Evolutionary conservation across 371 early-diverging fungal species (phyloP), one percentile per base, ranked within the genome.

Genomic region (Mucor irregularis): DNA sequence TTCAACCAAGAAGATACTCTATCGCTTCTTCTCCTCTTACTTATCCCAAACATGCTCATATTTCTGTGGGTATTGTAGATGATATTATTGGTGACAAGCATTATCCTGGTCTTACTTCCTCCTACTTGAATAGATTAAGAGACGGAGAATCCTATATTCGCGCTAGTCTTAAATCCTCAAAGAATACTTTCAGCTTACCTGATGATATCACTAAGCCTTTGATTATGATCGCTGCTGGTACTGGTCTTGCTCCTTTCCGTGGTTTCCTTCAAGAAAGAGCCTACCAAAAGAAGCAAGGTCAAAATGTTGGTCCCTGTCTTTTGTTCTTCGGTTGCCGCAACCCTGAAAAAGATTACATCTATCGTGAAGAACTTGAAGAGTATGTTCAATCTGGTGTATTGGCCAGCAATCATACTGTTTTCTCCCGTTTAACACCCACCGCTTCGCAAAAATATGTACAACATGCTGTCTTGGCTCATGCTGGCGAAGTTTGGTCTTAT

Each of bases 301-400:
- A 68, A n/a, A 43, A 58, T 0, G 62, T 62, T 16, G 76, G 64
- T 16, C 35, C 59, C 1, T 33, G 53, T 46, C 61, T 75, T 5
- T 62, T 96, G 38, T 90, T 95, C 76, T 89, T 91, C 69, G 97
- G 97, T 13, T 91, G 87, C 59, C 85, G 98, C 50, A 76, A 83
- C 50, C 58, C 46, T 1, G 67, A 81, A 7, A 73, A 73, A 33
- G 98, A 98, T 64, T 88, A 78, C 56, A 80, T 90, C 29, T 95
- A 89, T 58, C 67, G 63, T 0, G 68, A 80, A 3, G 91, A 93
- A 61, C 84, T 87, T 58, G 71, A 84, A 19, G 40, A 43, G 2
- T 83, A 83, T 58, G 76, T 59, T 3, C 40, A 55, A 0, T 64
- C 73, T 0, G 85, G 85, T 1, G 55, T 69, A n/a, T 66, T 96